Percentiles rank a stretch among this genome's conserved stretches.
Evolutionary conservation across 2,329 filamentous ascomycete species (phyloP).

Genomic region (Penicillium corylophilum): DNA sequence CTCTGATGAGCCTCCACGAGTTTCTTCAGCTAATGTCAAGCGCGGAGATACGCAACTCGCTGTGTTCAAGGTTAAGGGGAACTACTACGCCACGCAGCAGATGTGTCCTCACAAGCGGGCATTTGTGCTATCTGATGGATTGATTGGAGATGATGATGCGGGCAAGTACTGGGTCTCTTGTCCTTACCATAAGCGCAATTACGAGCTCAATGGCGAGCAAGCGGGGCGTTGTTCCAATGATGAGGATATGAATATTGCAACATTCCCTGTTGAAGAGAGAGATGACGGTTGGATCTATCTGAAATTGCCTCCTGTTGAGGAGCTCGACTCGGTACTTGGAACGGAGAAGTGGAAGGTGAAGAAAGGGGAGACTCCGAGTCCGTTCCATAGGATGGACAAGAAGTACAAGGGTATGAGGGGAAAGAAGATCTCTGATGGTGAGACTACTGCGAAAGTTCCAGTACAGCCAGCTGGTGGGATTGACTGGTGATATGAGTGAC

Average conservation of each 20-base stretch:
- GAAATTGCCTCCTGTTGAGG: slow-evolving; percentile 74
- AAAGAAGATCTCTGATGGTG: slow-evolving; percentile 43
- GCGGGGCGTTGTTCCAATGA: slow-evolving; percentile 75
- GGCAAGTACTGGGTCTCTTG: slow-evolving; percentile 81
- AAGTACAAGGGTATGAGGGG: slow-evolving; percentile 57
- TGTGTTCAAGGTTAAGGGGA: slow-evolving; percentile 77
- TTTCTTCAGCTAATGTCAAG: slow-evolving; percentile 73
- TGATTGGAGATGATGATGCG: slow-evolving; percentile 64
- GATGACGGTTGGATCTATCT: slow-evolving; percentile 76
- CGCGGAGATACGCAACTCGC: slow-evolving; percentile 86
- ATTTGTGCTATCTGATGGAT: slow-evolving; percentile 82
- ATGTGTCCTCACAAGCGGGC: slow-evolving; percentile 94
- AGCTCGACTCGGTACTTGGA: slow-evolving; percentile 75
- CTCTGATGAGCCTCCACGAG: slow-evolving; percentile 64
- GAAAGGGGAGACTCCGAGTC: slow-evolving; percentile 63
- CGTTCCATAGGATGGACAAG: slow-evolving; percentile 57
- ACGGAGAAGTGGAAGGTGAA: slow-evolving; percentile 76
- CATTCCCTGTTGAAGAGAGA: slow-evolving; percentile 73
- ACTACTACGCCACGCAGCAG: slow-evolving; percentile 83
- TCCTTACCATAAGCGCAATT: slow-evolving; percentile 88
- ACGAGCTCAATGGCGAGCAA: slow-evolving; percentile 65
- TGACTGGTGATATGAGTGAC: slow-evolving; percentile 31
- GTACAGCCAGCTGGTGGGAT: slow-evolving; percentile 28
- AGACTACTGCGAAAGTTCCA: slow-evolving; percentile 4
- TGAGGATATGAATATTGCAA: slow-evolving; percentile 72